Evolutionary conservation across 2,329 filamentous ascomycete genomes (phyloP).

Genomic region (Fusarium nematophilum): DNA sequence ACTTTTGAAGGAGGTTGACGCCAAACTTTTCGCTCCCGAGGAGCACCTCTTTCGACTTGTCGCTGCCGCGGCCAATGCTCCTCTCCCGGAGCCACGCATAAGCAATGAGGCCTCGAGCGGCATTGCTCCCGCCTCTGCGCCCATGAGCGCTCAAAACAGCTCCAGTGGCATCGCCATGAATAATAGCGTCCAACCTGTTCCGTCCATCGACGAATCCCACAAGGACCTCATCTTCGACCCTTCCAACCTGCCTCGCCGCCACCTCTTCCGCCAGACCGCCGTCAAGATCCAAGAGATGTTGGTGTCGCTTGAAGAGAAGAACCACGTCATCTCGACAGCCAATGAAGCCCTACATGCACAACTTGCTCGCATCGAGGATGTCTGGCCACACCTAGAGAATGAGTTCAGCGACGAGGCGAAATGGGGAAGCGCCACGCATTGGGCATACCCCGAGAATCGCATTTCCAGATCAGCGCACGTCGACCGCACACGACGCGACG

Average conservation of each 20-base stretch:
- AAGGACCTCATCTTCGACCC: constrained; percentile 62
- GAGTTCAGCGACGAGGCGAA: constrained; percentile 97
- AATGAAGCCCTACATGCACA: constrained; percentile 90
- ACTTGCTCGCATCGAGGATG: constrained; percentile 83
- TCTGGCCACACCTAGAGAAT: constrained; percentile 85
- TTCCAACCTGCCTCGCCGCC: constrained; percentile 73
- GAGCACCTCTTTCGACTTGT: constrained; percentile 83
- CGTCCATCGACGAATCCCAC: constrained; percentile 57
- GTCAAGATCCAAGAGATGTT: constrained; percentile 86
- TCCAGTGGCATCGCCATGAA: constrained; percentile 54
- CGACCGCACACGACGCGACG: constrained; percentile 82
- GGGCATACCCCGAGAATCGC: constrained; percentile 93
- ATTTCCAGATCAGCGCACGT: constrained; percentile 71
- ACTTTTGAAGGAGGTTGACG: constrained; percentile 95
- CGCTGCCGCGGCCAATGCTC: constrained; percentile 68
- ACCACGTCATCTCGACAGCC: constrained; percentile 93
- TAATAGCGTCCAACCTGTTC: constrained; percentile 51
- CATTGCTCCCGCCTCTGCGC: constrained; percentile 56
- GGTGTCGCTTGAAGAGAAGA: constrained; percentile 94
- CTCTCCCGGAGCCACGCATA: constrained; percentile 58
- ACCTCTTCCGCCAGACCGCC: constrained; percentile 82
- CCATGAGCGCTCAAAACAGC: constrained; percentile 64
- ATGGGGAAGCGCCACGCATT: constrained; percentile 90
- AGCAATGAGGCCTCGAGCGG: constrained; percentile 58
- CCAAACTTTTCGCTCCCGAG: constrained; percentile 91